A percentile compares a stretch with the other conserved stretches of the same genome.
phyloP scores from a whole-genome alignment of 345 rosid genomes.

The Capsella bursapastoris region DNA sequence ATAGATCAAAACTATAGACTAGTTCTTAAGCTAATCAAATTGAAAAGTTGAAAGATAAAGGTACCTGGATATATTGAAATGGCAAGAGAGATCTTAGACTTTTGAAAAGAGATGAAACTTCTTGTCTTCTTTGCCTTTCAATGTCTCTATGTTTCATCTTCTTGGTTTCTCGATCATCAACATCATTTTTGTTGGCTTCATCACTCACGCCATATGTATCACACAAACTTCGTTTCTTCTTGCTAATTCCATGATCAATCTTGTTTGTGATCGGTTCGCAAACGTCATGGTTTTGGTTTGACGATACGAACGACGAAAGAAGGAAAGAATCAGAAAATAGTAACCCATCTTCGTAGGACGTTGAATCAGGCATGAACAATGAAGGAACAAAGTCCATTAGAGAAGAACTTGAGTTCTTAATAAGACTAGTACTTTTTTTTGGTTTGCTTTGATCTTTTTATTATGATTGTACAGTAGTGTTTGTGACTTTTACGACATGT shows the following conservation, averaged over 20 bases:
- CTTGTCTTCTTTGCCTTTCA: slow-evolving; percentile 45
- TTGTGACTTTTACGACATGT: neutral
- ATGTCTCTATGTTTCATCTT: slow-evolving; percentile 44
- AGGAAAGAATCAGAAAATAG: slow-evolving; percentile 35
- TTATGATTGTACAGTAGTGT: neutral
- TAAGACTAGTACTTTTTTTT: neutral
- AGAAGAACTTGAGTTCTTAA: neutral
- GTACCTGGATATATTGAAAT: slow-evolving; percentile 44
- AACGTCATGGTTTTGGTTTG: slow-evolving; percentile 25
- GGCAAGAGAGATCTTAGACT: slow-evolving; percentile 44
- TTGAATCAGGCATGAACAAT: slow-evolving; percentile 23
- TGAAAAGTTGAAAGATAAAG: neutral
- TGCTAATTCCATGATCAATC: slow-evolving; percentile 5
- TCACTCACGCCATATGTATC: slow-evolving; percentile 8
- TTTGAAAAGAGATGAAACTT: slow-evolving; percentile 44
- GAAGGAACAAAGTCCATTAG: slow-evolving; percentile 32
- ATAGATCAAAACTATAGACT: neutral
- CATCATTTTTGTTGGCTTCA: slow-evolving; percentile 18
- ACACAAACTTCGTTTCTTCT: slow-evolving; percentile 37
- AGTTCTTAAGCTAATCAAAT: neutral
- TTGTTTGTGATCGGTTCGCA: neutral
- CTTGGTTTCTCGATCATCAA: slow-evolving; percentile 33
- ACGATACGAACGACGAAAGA: slow-evolving; percentile 24
- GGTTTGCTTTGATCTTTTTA: neutral
- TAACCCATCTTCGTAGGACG: slow-evolving; percentile 26